Evolutionary conservation across 1,284 basidiomycete species (phyloP), one percentile per base, ranked within the genome.

Genomic region (Austropuccinia psidii): DNA sequence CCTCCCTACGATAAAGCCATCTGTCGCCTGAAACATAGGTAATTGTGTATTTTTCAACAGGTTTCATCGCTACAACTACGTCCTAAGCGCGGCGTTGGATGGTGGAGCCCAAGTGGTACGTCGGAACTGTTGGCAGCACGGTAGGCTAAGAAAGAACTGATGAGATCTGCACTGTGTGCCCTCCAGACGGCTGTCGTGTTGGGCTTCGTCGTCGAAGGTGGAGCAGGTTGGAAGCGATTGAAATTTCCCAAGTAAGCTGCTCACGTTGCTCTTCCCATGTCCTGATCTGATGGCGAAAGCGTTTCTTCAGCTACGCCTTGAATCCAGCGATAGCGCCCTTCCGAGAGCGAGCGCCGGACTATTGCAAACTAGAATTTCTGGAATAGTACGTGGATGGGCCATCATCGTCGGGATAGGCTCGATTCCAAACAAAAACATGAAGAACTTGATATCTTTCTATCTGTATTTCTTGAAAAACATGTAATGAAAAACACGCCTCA

Each of bases 91-190:
- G 15, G 69, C 58, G 6, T 45, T 73, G 31, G 69, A 73, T 21
- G 69, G 69, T 39, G 69, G 69, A 35, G 69, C 69, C 17, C 69
- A 73, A 73, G 69, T 73, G 47, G 69, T 73, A 61, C 52, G 69
- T 21, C 35, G 9, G 15, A 29, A 7, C n/a, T 60, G 17, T 52
- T 52, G 11, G 9, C 55, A 29, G 24, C 9, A 9, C 17, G 27
- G 17, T 27, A 52, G 9, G 24, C 9, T 13, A 13, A 52, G 21
- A 52, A 9, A 9, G 27, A 52, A 19, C n/a, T n/a, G n/a, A n/a
- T n/a, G n/a, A n/a, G n/a, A n/a, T 62, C 13, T 49, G n/a, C 47
- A 13, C 7, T 31, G 7, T n/a, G 7, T 11, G 1, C 19, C 37
- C 47, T 31, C 1, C 27, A 73, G 69, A 73, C 69, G 5, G 69